Base-by-base conservation (phyloP, 164 flowering plant species). In the Piper longum region DNA sequence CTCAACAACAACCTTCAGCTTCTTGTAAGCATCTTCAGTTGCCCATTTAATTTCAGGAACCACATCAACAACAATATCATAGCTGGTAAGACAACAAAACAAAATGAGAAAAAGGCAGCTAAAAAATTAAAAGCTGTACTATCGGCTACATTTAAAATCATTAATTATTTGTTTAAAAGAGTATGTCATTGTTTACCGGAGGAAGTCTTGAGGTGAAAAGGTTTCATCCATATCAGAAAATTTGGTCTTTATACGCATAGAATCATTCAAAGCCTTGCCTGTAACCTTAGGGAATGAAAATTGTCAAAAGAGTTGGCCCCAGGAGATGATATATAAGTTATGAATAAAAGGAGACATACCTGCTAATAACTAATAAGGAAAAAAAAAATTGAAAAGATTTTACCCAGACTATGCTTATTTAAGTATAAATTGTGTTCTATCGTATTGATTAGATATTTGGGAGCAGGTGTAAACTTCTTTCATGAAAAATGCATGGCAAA, bases 21-120 rank as follows among this genome's bases (percentile, higher is more conserved):
- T 79, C 79, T 83, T 86, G 81, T 89, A 92, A 66, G 84, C 96
- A 73, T 85, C 69, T 68, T 86, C 91, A 56, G 90, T 81, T 63
- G 69, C 65, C 96, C 98, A 92, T 77, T 78, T 89, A 67, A 89
- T 72, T 75, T 85, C 90, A 66, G 98, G 98, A 62, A 79, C 83
- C 61, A 92, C 85, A 77, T 92, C 98, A 66, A 89, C 96, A 65
- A 85, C 54, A 36, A 85, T 78, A 62, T 89, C 96, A 74, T 89
- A 92, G 45, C 98, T 80, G 52, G 9, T 9, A 12, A 48, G 9
- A 48, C 14, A 8, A 5, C 52, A 48, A 5, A 5, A 48, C 9
- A 48, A 5, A 44, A 5, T 6, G 11, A 11, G 11, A 44, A 44
- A 44, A 11, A 44, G 7, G 48, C 48, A 44, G 48, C 7, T 44